Evolutionary conservation across 2,329 filamentous ascomycete species (phyloP), one percentile per base, ranked within the genome.

Genomic region (Ilyonectria destructans): DNA sequence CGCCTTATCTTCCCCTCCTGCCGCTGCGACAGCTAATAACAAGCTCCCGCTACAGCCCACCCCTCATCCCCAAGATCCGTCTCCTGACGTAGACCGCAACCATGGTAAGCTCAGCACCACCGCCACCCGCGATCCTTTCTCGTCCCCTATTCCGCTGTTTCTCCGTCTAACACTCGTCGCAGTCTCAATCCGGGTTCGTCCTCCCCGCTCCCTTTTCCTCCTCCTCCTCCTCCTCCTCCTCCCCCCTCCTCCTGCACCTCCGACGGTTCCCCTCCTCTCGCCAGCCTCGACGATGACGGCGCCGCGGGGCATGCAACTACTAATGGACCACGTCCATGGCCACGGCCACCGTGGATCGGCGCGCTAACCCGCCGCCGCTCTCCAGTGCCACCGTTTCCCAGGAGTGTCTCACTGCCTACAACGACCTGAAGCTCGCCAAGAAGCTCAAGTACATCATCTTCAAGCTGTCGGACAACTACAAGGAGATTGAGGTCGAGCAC

Each of bases 371-470:
- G 31, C 35, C 55, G 56, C 19, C 45, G 56, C 62, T 66, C 54
- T 66, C 65, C 83, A 95, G 92, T 88, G 92, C 92, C 76, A 87
- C 87, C 80, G 90, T 95, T 78, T 85, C 88, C 74, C 87, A 89
- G 80, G 92, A 95, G 68, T 95, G 92, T 88, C 89, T 90, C 80
- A 81, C 82, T 74, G 83, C 85, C 68, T 96, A 92, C 89, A 94
- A 95, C 83, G 91, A 95, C 76, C 89, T 96, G 74, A 96, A 96
- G 90, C 90, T 95, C 76, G 87, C 84, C 84, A 95, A 95, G 85
- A 90, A 90, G 86, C 87, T 90, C 86, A 95, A 94, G 85, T 97
- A 89, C 88, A 92, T 96, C 85, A 90, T 96, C 87, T 96, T 89
- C 91, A 94, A 95, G 88, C 90, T 96, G 81, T 92, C 91, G 73